These are phyloP conservation scores for Lagenidium giganteum DNA, from an alignment of 352 stramenopile species.

Conservation along the genomic window DNA sequence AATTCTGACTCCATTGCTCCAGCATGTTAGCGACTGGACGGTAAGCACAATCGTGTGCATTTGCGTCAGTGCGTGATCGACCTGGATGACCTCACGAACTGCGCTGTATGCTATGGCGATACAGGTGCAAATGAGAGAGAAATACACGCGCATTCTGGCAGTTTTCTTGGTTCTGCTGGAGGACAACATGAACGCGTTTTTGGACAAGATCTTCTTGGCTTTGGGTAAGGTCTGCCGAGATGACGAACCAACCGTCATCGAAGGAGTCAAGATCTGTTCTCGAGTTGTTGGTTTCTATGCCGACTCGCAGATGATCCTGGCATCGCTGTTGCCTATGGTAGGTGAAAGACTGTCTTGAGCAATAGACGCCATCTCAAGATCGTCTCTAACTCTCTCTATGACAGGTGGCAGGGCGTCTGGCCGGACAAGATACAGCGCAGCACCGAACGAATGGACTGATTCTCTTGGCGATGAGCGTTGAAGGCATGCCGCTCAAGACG, in stretches of 20 bases:
- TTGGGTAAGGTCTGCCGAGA: slow-evolving; percentile 72
- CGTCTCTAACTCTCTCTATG: not conserved
- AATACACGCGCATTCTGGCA: slow-evolving; percentile 66
- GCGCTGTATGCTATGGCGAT: not conserved
- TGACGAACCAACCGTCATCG: slow-evolving; percentile 56
- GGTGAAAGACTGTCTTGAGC: too few relatives aligned
- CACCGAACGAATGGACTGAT: slow-evolving; percentile 78
- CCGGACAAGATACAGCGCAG: slow-evolving; percentile 71
- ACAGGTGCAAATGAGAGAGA: slow-evolving; percentile 63
- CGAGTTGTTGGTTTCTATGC: slow-evolving; percentile 62
- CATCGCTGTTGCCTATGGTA: slow-evolving; percentile 69
- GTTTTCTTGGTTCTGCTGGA: slow-evolving; percentile 65
- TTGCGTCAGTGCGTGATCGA: not conserved
- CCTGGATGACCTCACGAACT: not conserved
- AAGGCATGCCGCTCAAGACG: slow-evolving; percentile 60
- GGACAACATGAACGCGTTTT: slow-evolving; percentile 54
- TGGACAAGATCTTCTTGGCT: slow-evolving; percentile 71
- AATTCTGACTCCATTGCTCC: slow-evolving; percentile 49
- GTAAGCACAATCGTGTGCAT: slow-evolving; percentile 5
- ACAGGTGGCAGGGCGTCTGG: slow-evolving; percentile 44
- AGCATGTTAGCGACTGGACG: slow-evolving; percentile 78
- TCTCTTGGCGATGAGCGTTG: slow-evolving; percentile 74
- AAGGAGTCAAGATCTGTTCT: slow-evolving; percentile 60
- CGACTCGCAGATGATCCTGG: slow-evolving; percentile 68
- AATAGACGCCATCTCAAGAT: too few relatives aligned